Percentiles rank a stretch among this genome's conserved stretches.
phyloP scores from a whole-genome alignment of 1,139 yeast genomes.

The Geotrichum aggregatum region DNA sequence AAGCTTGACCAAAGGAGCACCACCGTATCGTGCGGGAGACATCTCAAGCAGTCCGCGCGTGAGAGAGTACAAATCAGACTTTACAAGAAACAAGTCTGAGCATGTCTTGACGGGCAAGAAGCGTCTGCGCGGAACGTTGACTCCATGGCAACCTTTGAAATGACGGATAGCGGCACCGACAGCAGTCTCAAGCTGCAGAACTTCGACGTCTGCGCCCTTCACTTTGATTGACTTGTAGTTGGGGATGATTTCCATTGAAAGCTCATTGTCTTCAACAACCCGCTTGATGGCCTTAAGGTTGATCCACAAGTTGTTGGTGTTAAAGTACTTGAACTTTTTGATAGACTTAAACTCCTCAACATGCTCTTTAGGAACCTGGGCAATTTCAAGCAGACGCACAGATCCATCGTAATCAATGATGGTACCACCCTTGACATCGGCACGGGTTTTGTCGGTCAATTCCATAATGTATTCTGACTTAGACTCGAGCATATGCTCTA shows the following conservation, averaged over 20 bases:
- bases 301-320: conserved; percentile 97
- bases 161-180: conserved; percentile 98
- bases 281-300: conserved; percentile 91
- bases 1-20: conserved; percentile 91
- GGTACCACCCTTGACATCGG: conserved; percentile 99
- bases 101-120: conserved; percentile 97
- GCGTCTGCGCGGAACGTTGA: conserved; percentile 95
- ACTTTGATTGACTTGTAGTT: conserved; percentile 77
- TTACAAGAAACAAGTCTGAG: conserved; percentile 87
- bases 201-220: conserved; percentile 75
- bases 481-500: conserved; percentile 88
- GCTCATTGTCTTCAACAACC: conserved; percentile 76
- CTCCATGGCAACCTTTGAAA: conserved; percentile 93
- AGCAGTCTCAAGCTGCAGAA: conserved; percentile 94
- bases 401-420: conserved; percentile 92
- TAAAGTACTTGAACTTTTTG: conserved; percentile 95
- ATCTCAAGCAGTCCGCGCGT: conserved; percentile 88
- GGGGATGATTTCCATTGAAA: conserved; percentile 92
- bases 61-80: conserved; percentile 88
- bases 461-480: conserved; percentile 96
- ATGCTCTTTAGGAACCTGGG: conserved; percentile 98
- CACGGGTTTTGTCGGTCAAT: conserved; percentile 96
- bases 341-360: conserved; percentile 96
- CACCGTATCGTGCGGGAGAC: conserved; percentile 77
- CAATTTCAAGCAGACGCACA: conserved; percentile 91